Percentiles rank a stretch among this genome's conserved stretches.
phyloP scores from a whole-genome alignment of 352 stramenopile genomes.

The Phytophthora ohioensis region DNA sequence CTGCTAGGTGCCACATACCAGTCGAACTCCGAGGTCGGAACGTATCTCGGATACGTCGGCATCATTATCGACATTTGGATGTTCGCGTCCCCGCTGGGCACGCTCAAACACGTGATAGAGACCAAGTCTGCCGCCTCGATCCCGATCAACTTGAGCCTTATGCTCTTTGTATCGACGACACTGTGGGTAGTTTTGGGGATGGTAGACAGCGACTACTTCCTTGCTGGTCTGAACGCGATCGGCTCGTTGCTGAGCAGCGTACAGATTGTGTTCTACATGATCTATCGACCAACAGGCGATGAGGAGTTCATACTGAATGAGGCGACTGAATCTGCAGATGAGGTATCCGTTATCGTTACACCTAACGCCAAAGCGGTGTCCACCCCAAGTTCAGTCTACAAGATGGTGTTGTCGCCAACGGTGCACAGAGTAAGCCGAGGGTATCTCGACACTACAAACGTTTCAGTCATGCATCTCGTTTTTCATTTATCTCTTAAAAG shows the following conservation, averaged over 20 bases:
- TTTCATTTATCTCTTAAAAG: background rate
- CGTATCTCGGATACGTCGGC: constrained; percentile 32
- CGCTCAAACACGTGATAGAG: constrained; percentile 23
- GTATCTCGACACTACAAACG: background rate
- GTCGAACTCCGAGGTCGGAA: constrained; percentile 12
- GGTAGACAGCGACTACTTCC: constrained; percentile 28
- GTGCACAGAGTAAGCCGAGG: background rate
- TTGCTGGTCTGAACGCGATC: constrained; percentile 37
- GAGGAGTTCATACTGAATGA: background rate
- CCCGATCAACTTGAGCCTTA: constrained; percentile 33
- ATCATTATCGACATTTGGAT: constrained; percentile 28
- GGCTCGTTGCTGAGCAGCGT: constrained; percentile 41
- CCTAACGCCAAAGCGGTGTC: background rate
- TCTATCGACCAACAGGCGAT: constrained; percentile 37
- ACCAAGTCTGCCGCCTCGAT: constrained; percentile 33
- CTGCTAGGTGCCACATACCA: constrained; percentile 42
- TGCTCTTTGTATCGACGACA: constrained; percentile 24
- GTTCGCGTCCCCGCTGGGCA: constrained; percentile 34
- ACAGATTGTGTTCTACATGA: constrained; percentile 56
- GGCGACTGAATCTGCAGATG: background rate
- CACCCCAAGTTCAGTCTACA: constrained; percentile 8
- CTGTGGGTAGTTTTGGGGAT: constrained; percentile 25
- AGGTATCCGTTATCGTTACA: constrained; percentile 6
- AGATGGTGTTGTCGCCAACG: constrained; percentile 15
- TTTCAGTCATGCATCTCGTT: background rate